A percentile compares a stretch with the other conserved stretches of the same genome.
Conservation (phyloP, 2,329 filamentous ascomycete genomes). For the Eurotiales sp. region DNA sequence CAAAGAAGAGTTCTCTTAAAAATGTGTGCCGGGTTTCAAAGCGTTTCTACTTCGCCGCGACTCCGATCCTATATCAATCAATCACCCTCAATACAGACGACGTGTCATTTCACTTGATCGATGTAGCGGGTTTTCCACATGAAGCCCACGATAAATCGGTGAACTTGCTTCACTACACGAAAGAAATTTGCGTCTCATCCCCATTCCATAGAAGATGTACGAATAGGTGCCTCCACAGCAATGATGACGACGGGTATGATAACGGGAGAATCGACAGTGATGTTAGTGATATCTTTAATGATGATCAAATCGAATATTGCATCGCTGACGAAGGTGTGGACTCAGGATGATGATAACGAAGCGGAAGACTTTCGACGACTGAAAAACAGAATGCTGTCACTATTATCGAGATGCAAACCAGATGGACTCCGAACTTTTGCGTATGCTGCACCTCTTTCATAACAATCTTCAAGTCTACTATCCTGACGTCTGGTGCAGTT, state of each 20-base stretch:
- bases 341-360: background rate
- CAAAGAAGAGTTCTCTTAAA: background rate
- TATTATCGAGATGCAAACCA: background rate
- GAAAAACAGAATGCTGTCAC: background rate
- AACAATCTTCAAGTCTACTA: background rate
- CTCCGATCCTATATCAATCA: constrained; percentile 3
- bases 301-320: background rate
- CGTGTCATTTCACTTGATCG: background rate
- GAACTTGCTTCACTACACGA: background rate
- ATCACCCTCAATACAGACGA: background rate
- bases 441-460: background rate
- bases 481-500: background rate
- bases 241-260: background rate
- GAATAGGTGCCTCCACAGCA: background rate
- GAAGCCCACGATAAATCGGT: background rate
- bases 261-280: background rate
- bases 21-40: constrained; percentile 5
- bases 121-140: background rate
- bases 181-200: background rate
- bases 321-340: background rate
- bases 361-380: background rate
- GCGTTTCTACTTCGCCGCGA: background rate
- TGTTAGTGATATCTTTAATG: background rate
- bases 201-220: background rate
- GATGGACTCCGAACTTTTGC: constrained; percentile 1